Percentiles rank a stretch among this genome's conserved stretches.
These are phyloP conservation scores for Lasiosphaeria ovina DNA, from an alignment of 495 filamentous ascomycete genomes.

Conservation along the genomic window DNA sequence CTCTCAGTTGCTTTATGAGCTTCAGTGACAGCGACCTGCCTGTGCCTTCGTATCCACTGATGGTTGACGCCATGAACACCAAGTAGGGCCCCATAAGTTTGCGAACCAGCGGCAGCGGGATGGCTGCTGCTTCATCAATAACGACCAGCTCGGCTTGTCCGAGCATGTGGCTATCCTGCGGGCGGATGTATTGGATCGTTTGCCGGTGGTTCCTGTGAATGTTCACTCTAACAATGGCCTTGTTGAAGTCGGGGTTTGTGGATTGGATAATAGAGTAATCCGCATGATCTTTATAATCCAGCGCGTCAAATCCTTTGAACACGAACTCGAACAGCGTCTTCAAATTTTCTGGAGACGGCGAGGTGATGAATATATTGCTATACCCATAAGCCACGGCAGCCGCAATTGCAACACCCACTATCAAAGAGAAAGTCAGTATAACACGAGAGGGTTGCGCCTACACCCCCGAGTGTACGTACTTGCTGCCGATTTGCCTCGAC, in stretches of 20 bases:
- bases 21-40: constrained; percentile 93
- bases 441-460: background rate
- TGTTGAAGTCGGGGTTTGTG: constrained; percentile 98
- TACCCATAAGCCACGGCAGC: constrained; percentile 95
- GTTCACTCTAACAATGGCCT: constrained; percentile 96
- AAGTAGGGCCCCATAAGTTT: constrained; percentile 98
- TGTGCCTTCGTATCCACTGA: constrained; percentile 98
- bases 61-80: constrained; percentile 99
- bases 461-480: background rate
- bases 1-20: constrained; percentile 93
- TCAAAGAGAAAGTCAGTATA: background rate
- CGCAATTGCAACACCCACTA: constrained; percentile 87
- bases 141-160: constrained; percentile 95
- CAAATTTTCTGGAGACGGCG: constrained; percentile 95
- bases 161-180: constrained; percentile 89
- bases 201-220: constrained; percentile 93
- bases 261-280: constrained; percentile 99
- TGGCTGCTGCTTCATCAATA: constrained; percentile 97
- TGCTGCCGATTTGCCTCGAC: constrained; percentile 94
- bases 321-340: constrained; percentile 98
- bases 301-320: constrained; percentile 96
- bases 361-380: constrained; percentile 99
- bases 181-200: constrained; percentile 97
- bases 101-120: constrained; percentile 85
- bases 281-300: constrained; percentile 87